Conservation (phyloP, 768 basidiomycete genomes). For the Hebeloma cylindrosporum region DNA sequence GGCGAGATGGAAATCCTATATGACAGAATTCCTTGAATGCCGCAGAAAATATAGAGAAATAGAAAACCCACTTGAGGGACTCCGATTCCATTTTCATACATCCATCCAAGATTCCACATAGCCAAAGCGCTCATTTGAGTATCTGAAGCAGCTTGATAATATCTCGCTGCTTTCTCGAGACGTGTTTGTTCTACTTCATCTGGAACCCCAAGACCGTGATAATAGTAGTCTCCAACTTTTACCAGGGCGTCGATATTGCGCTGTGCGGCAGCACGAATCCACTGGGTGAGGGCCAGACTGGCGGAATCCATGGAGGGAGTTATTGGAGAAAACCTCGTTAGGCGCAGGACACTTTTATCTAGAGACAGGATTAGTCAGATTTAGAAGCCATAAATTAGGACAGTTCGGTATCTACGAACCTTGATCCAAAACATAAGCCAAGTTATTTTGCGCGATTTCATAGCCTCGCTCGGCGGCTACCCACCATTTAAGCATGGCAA, state of each 20-base stretch:
- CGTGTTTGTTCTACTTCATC: slow-evolving; percentile 58
- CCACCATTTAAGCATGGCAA: slow-evolving; percentile 93
- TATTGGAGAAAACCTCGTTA: slow-evolving; percentile 65
- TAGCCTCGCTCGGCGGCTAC: slow-evolving; percentile 90
- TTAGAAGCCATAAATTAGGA: slow-evolving; percentile 1
- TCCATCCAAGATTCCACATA: slow-evolving; percentile 99
- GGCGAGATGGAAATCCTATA: slow-evolving; percentile 91
- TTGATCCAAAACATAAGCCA: slow-evolving; percentile 91
- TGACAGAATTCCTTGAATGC: slow-evolving; percentile 2
- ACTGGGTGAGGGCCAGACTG: slow-evolving; percentile 82
- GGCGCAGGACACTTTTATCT: slow-evolving; percentile 73
- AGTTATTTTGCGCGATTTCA: slow-evolving; percentile 93
- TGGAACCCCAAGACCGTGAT: slow-evolving; percentile 82
- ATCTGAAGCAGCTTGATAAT: slow-evolving; percentile 93
- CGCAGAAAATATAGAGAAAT: not conserved
- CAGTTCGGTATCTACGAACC: slow-evolving; percentile 41
- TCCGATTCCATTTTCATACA: slow-evolving; percentile 97
- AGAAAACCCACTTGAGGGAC: slow-evolving; percentile 66
- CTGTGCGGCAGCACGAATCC: slow-evolving; percentile 93
- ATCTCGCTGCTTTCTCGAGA: slow-evolving; percentile 89
- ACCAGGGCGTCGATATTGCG: slow-evolving; percentile 95
- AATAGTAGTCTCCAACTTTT: slow-evolving; percentile 98
- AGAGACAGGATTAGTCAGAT: not conserved
- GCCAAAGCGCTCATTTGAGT: slow-evolving; percentile 91
- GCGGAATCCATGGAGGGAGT: slow-evolving; percentile 84